Evolutionary conservation across 2,329 filamentous ascomycete species (phyloP).

Genomic region (Nemania sp.): DNA sequence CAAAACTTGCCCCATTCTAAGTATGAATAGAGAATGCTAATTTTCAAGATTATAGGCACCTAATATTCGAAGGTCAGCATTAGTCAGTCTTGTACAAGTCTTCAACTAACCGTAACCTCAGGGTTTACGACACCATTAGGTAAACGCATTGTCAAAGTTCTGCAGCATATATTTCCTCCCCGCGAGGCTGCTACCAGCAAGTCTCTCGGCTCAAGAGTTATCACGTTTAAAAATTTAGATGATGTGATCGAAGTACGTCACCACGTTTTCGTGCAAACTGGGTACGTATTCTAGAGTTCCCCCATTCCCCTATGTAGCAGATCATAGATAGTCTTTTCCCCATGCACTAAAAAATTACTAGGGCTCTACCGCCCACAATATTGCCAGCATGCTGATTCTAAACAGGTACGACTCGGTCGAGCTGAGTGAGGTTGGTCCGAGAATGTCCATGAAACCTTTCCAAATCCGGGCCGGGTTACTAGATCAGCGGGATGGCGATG

Average conservation of each 20-base stretch:
- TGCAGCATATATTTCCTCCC: conserved; percentile 95
- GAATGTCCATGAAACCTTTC: conserved; percentile 97
- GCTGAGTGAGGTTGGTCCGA: conserved; percentile 87
- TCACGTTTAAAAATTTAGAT: conserved; percentile 95
- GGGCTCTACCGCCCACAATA: not conserved
- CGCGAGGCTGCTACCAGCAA: conserved; percentile 78
- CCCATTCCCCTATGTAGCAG: not conserved
- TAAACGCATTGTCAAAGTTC: conserved; percentile 83
- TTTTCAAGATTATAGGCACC: conserved; percentile 69
- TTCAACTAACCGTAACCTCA: conserved; percentile 25
- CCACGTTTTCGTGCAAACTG: conserved; percentile 91
- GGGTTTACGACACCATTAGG: conserved; percentile 85
- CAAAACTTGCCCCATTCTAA: not conserved
- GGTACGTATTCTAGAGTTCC: conserved; percentile 24
- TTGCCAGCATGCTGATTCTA: conserved; percentile 54
- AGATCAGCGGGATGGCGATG: conserved; percentile 94
- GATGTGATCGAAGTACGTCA: conserved; percentile 88
- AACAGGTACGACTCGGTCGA: conserved; percentile 81
- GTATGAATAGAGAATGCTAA: conserved; percentile 10
- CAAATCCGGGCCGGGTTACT: conserved; percentile 92
- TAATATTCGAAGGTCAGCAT: conserved; percentile 82
- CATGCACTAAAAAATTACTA: not conserved
- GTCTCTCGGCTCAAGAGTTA: conserved; percentile 82
- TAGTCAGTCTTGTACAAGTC: not conserved
- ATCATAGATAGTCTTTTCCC: not conserved